Conservation (phyloP, 371 early-diverging fungal genomes). For the Smittium mucronatum region DNA sequence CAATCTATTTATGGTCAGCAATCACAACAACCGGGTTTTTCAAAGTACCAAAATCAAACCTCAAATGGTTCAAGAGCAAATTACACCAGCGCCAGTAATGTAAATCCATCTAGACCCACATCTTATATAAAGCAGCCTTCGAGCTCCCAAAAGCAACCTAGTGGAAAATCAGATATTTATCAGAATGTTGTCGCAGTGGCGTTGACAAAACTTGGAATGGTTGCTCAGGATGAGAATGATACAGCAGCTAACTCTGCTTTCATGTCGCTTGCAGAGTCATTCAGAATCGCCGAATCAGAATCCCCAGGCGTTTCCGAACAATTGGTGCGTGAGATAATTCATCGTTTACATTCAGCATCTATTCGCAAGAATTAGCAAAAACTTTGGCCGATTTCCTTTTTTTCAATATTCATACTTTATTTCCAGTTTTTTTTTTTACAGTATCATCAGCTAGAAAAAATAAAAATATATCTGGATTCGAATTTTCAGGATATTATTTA, state of each 20-base stretch:
- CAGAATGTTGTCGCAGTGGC: neutral
- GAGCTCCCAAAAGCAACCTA: too few relatives aligned
- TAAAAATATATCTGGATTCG: too few relatives aligned
- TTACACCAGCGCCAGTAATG: neutral
- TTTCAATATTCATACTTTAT: neutral
- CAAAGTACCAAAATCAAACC: too few relatives aligned
- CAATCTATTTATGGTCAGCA: too few relatives aligned
- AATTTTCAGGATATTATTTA: too few relatives aligned
- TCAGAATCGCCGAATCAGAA: neutral
- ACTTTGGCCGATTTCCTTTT: neutral
- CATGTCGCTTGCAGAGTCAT: neutral
- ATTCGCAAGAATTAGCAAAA: neutral
- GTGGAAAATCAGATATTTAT: neutral
- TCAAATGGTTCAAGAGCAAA: too few relatives aligned
- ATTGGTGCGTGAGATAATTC: constrained; percentile 6
- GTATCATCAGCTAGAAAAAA: too few relatives aligned
- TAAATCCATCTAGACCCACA: too few relatives aligned
- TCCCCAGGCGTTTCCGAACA: constrained; percentile 2
- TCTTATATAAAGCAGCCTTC: too few relatives aligned
- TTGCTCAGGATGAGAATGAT: neutral
- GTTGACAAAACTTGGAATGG: neutral
- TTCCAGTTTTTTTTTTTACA: too few relatives aligned
- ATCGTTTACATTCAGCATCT: constrained; percentile 10
- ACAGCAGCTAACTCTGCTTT: neutral
- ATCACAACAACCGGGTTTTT: too few relatives aligned